Evolutionary conservation across 2,329 filamentous ascomycete genomes (phyloP).

Genomic region (Penicillium sp.): DNA sequence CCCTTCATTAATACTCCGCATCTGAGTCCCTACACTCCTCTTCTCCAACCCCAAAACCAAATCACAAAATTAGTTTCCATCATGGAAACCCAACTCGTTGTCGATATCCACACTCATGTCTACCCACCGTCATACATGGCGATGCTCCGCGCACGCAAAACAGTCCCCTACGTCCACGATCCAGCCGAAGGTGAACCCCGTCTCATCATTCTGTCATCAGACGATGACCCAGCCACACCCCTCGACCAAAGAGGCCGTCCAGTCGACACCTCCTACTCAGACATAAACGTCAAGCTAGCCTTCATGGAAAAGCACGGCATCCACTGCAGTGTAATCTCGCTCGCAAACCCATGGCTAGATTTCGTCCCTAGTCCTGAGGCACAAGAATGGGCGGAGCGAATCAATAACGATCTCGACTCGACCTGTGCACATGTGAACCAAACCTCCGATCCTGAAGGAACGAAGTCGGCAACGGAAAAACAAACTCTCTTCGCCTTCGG

Average conservation of each 20-base stretch:
- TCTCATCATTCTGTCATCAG: conserved; percentile 50
- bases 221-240: conserved; percentile 43
- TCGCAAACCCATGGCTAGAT: conserved; percentile 94
- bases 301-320: conserved; percentile 89
- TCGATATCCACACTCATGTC: conserved; percentile 65
- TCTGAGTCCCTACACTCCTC: neutral
- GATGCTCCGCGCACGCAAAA: conserved; percentile 55
- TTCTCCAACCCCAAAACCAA: neutral
- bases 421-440: conserved; percentile 61
- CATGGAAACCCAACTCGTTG: conserved; percentile 43
- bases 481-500: conserved; percentile 81
- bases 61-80: neutral
- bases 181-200: conserved; percentile 39
- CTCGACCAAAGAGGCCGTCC: conserved; percentile 67
- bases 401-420: conserved; percentile 76
- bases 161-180: conserved; percentile 48
- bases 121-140: conserved; percentile 62
- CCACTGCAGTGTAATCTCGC: conserved; percentile 78
- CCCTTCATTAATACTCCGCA: neutral
- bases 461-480: conserved; percentile 45
- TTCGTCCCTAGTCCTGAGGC: conserved; percentile 68
- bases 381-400: conserved; percentile 60
- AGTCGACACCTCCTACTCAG: conserved; percentile 79
- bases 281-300: conserved; percentile 73
- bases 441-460: conserved; percentile 18